A percentile compares a stretch with the other conserved stretches of the same genome.
phyloP scores from a whole-genome alignment of 768 basidiomycete species.

The Phylloporus arenicola region DNA sequence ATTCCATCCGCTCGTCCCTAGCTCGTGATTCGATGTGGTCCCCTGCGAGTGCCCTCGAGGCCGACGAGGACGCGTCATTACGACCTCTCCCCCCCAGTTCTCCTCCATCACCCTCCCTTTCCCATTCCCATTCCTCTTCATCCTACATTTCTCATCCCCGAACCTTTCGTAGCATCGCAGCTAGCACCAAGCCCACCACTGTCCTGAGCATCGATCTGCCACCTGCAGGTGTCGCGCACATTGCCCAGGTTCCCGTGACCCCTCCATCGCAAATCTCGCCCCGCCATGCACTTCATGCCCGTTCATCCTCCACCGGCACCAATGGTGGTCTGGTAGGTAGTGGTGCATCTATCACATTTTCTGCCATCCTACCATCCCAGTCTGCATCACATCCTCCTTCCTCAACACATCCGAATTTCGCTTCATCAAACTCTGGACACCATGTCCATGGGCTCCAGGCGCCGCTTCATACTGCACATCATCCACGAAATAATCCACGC shows the following conservation, averaged over 20 bases:
- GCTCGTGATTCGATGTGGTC: slow-evolving; percentile 79
- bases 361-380: slow-evolving; percentile 53
- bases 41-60: slow-evolving; percentile 68
- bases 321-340: slow-evolving; percentile 40
- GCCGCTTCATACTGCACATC: slow-evolving; percentile 85
- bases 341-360: slow-evolving; percentile 67
- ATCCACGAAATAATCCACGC: slow-evolving; percentile 92
- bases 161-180: slow-evolving; percentile 77
- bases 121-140: slow-evolving; percentile 74
- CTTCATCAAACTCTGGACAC: slow-evolving; percentile 27
- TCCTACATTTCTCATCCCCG: slow-evolving; percentile 78
- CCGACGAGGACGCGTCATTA: slow-evolving; percentile 92
- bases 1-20: slow-evolving; percentile 50
- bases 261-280: slow-evolving; percentile 45
- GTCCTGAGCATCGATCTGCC: slow-evolving; percentile 83
- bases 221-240: slow-evolving; percentile 82
- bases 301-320: slow-evolving; percentile 55
- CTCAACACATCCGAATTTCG: slow-evolving; percentile 18
- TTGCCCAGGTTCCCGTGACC: slow-evolving; percentile 76
- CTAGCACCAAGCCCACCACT: slow-evolving; percentile 93
- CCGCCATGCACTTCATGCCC: slow-evolving; percentile 54
- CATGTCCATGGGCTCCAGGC: slow-evolving; percentile 51
- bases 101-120: slow-evolving; percentile 83
- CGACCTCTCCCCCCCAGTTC: slow-evolving; percentile 85
- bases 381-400: slow-evolving; percentile 43